Evolutionary conservation across 2,329 filamentous ascomycete species (phyloP), one percentile per base, ranked within the genome.

Genomic region (Pyrenochaeta sp.): DNA sequence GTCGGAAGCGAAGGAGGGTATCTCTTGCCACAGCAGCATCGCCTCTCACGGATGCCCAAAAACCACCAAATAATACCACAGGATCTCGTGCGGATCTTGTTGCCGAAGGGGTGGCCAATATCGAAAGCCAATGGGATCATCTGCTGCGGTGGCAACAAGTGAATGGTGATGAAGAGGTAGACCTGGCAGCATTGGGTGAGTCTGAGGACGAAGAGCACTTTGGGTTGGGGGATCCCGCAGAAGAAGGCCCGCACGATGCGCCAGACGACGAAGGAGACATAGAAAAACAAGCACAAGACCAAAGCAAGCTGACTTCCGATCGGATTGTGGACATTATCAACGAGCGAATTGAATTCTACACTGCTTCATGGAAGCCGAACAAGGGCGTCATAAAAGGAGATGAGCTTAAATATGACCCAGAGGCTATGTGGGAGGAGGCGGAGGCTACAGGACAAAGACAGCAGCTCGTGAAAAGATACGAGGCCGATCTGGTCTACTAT

Each of bases 321-420:
- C 30, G 58, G 29, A 46, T 71, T 0, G 33, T 59, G 1, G 48
- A 63, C 0, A 68, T 72, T 6, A 71, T 73, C 18, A 71, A 73
- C 29, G 67, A 67, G 7, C 48, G 54, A 9, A 71, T 73, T 4
- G 61, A 58, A 3, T 7, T 42, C 7, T 70, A 58, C 36, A 54
- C 55, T 1, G 18, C 54, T 1, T 20, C 56, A 9, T 74, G 69
- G 69, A 50, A 14, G 7, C 66, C 62, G 1, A 56, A 63, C 6
- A 54, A 66, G 48, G 58, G 39, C 4, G 20, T 30, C 11, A 32
- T 17, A 2, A 46, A 45, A 37, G 46, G 42, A 23, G 39, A 60
- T 0, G 54, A 65, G 18, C 33, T 62, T 2, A 15, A 47, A 3
- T 50, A 61, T n/a, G 59, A 72, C 14, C 56, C 62, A 2, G 21